A percentile compares a stretch with the other conserved stretches of the same genome.
These are phyloP conservation scores for Boletellus dicymbophilus DNA, from an alignment of 1,284 basidiomycete genomes.

Conservation along the genomic window DNA sequence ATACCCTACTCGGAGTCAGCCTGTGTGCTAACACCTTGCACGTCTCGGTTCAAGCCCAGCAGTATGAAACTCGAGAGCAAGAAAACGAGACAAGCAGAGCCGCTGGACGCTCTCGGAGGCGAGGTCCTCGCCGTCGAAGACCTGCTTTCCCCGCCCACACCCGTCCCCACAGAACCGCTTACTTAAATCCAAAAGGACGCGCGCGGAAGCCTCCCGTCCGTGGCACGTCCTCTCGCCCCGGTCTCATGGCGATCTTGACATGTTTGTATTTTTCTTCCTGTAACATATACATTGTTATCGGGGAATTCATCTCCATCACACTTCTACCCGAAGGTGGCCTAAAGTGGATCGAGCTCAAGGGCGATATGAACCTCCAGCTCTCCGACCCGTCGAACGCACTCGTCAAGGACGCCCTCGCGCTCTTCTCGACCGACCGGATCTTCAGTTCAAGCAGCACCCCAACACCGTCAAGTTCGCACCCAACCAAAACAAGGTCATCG, in stretches of 20 bases:
- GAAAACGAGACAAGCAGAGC: slow-evolving; percentile 85
- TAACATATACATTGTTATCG: slow-evolving; percentile 86
- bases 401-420: slow-evolving; percentile 70
- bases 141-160: slow-evolving; percentile 57
- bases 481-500: slow-evolving; percentile 67
- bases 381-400: slow-evolving; percentile 80
- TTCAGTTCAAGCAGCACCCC: slow-evolving; percentile 98
- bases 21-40: slow-evolving; percentile 49
- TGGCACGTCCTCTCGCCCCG: slow-evolving; percentile 48
- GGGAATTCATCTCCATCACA: slow-evolving; percentile 81
- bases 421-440: slow-evolving; percentile 61
- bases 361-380: slow-evolving; percentile 92
- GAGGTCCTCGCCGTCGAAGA: slow-evolving; percentile 67
- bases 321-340: slow-evolving; percentile 91
- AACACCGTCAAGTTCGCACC: slow-evolving; percentile 89
- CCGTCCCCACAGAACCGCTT: slow-evolving; percentile 47
- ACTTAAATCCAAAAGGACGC: slow-evolving; percentile 44
- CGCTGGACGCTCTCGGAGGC: slow-evolving; percentile 86
- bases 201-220: slow-evolving; percentile 71
- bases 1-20: too few species aligned
- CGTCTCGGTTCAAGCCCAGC: slow-evolving; percentile 89
- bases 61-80: slow-evolving; percentile 99
- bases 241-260: neutral
- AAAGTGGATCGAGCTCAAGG: slow-evolving; percentile 88
- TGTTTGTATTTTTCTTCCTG: too few species aligned